Evolutionary conservation across 768 basidiomycete species (phyloP).

Genomic region (Lactarius hatsudake): DNA sequence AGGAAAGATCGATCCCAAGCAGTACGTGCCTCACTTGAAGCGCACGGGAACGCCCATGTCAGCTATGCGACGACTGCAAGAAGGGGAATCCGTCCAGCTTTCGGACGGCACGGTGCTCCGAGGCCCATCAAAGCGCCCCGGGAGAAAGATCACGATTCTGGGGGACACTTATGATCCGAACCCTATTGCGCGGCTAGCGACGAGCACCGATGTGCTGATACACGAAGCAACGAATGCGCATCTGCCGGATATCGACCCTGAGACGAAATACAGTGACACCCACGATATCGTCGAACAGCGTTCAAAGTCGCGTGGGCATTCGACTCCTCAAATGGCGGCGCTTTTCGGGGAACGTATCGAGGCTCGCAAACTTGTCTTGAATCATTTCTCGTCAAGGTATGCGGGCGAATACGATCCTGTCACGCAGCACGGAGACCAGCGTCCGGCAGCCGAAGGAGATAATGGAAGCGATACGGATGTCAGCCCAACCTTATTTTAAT

Average conservation of each 20-base stretch:
- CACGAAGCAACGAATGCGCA: constrained; percentile 92
- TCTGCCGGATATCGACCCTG: constrained; percentile 59
- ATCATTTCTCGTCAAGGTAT: constrained; percentile 85
- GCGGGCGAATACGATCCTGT: constrained; percentile 58
- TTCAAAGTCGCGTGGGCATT: constrained; percentile 78
- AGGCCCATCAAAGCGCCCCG: constrained; percentile 62
- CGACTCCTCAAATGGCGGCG: constrained; percentile 89
- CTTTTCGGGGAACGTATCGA: constrained; percentile 65
- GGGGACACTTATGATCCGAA: constrained; percentile 85
- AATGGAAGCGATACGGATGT: constrained; percentile 59
- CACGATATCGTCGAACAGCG: constrained; percentile 58
- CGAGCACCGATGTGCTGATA: constrained; percentile 67
- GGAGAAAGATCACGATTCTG: constrained; percentile 75
- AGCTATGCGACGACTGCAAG: constrained; percentile 62
- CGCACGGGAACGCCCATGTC: constrained; percentile 69
- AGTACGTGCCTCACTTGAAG: constrained; percentile 65
- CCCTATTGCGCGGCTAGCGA: constrained; percentile 57
- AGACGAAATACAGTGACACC: constrained; percentile 59
- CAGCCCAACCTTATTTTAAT: constrained; percentile 55
- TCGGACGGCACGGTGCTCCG: constrained; percentile 69
- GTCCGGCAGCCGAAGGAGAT: constrained; percentile 39
- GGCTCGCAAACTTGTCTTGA: constrained; percentile 65
- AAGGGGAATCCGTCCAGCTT: constrained; percentile 60
- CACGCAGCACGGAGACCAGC: constrained; percentile 34
- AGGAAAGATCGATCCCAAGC: constrained; percentile 69